Conservation (phyloP, 768 basidiomycete genomes). For the Suillus spraguei region DNA sequence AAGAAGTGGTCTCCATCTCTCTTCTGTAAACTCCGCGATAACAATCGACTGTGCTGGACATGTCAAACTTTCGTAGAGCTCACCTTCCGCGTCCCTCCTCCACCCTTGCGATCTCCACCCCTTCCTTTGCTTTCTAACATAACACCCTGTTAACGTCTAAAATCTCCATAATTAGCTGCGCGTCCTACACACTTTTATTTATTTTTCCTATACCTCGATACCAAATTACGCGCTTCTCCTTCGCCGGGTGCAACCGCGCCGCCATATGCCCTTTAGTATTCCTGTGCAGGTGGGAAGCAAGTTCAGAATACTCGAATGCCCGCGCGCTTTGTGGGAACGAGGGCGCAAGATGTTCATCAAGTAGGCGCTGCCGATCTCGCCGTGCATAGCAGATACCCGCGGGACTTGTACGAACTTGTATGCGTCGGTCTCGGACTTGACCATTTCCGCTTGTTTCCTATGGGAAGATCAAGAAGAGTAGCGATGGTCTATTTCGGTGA, state of each 20-base stretch:
- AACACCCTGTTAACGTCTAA: neutral
- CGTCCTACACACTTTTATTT: neutral
- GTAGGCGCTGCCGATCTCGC: conserved; percentile 32
- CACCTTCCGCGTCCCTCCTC: conserved; percentile 51
- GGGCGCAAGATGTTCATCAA: conserved; percentile 22
- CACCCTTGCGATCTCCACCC: conserved; percentile 41
- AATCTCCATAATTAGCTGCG: neutral
- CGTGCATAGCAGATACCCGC: conserved; percentile 50
- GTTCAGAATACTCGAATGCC: conserved; percentile 84
- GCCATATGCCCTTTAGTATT: conserved; percentile 93
- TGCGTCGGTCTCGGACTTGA: conserved; percentile 53
- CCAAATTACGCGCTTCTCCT: conserved; percentile 71
- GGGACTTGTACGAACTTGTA: conserved; percentile 88
- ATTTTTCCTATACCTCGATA: conserved; percentile 60
- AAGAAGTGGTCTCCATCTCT: neutral
- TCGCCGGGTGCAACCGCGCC: conserved; percentile 74
- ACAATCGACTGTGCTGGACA: neutral
- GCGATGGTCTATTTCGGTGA: neutral
- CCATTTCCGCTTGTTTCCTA: neutral
- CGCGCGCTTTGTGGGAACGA: conserved; percentile 66
- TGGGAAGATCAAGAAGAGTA: neutral
- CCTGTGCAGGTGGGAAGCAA: conserved; percentile 90
- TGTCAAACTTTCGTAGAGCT: conserved; percentile 80
- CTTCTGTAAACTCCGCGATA: neutral
- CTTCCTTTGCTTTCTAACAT: conserved; percentile 1